Base-by-base conservation (phyloP, 2,329 filamentous ascomycete species). In the Apiospora malaysiana region DNA sequence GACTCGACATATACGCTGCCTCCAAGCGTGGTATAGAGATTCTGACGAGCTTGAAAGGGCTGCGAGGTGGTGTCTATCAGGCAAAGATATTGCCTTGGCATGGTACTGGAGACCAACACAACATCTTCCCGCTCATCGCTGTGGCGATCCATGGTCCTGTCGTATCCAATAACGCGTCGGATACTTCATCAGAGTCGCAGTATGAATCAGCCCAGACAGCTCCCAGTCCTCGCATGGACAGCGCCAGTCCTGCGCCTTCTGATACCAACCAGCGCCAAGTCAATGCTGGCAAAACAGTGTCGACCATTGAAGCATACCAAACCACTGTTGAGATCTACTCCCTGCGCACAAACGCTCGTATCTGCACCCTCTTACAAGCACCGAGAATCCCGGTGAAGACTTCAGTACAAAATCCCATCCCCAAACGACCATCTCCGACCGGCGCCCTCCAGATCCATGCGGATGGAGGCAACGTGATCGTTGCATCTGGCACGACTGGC, bases 271-370 rank as follows among this genome's bases (percentile, higher is more conserved):
- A 80, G 74, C 81, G 82, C 74, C 82, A 81, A 63, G 78, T 76
- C 65, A 76, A 76, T 70, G 76, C 80, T 69, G 82, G 76, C 45
- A 82, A 81, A 69, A 75, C 78, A 69, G 72, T 78, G 49, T 75
- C 82, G 49, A 75, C 79, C 6, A 84, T 91, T 71, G 87, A 89
- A 68, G 86, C 87, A 66, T 97, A 95, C 77, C 94, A 97, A 81
- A 98, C 95, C 0, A 92, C 92, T 0, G 94, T 97, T 7, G 94
- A 98, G 75, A 85, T 98, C 0, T 97, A 95, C 81, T 98, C 95
- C 0, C 83, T 98, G 72, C 90, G 89, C 75, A 93, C 91, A n/a
- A 91, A 91, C 76, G 87, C 89, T 72, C 88, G 89, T 70, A 82
- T 98, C 70, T 88, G 91, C 37, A 92, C 93, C 0, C 84, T 98